Evolutionary conservation across 441 rosid species (phyloP).

Genomic region (Eutrema salsugineum): DNA sequence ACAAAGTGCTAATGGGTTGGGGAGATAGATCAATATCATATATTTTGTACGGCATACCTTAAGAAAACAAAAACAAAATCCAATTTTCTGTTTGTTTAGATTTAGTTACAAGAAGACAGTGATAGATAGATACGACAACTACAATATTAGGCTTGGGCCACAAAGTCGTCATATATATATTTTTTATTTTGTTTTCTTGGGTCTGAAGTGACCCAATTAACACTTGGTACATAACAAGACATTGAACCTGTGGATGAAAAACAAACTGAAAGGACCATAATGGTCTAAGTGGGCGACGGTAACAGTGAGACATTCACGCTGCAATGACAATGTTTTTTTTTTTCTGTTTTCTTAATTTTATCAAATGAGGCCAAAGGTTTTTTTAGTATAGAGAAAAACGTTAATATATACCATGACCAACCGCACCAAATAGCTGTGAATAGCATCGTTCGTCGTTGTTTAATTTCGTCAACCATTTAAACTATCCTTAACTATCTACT

Average conservation of each 20-base stretch:
- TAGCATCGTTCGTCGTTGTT: neutral
- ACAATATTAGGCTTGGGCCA: neutral
- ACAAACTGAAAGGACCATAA: neutral
- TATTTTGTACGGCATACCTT: neutral
- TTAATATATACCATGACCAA: neutral
- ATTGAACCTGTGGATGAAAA: neutral
- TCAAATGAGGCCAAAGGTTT: neutral
- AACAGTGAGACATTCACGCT: neutral
- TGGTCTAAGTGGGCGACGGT: neutral
- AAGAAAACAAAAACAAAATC: neutral
- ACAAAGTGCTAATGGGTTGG: neutral
- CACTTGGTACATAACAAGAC: neutral
- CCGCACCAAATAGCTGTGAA: neutral
- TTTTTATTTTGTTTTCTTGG: neutral
- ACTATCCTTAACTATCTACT: too few species aligned
- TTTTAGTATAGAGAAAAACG: neutral
- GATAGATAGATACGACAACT: neutral
- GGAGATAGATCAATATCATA: neutral
- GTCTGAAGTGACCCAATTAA: neutral
- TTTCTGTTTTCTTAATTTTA: neutral
- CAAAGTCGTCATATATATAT: neutral
- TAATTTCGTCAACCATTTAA: too few species aligned
- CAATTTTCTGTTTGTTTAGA: neutral
- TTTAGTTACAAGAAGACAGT: neutral
- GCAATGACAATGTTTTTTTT: neutral